Evolutionary conservation across 2,329 filamentous ascomycete genomes (phyloP), one percentile per base, ranked within the genome.

Genomic region (Madurella mycetomatis): DNA sequence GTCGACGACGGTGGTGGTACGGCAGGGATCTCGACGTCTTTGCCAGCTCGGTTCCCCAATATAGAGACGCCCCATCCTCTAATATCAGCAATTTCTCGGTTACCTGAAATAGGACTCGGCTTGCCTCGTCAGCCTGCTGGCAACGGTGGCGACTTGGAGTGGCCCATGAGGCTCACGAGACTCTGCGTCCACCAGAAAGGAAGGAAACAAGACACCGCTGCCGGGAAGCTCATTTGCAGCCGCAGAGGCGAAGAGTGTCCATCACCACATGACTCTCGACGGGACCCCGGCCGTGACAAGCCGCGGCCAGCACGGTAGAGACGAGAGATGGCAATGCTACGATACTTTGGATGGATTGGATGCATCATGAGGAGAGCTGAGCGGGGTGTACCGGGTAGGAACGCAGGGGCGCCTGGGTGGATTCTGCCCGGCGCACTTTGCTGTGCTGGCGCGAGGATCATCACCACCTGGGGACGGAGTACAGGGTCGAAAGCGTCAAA

Each of bases 31-130:
- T 47, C 49, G 41, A 16, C 37, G 32, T 44, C 19, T 32, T 47
- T 31, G 12, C 34, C 39, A 53, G 49, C 51, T 56, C 49, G 50
- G 58, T 55, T 55, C 51, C 11, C 50, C 39, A 54, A 59, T 58
- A 49, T 57, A 53, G 47, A 51, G 44, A 42, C 39, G 30, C 51
- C 39, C 53, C 50, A 51, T 46, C 48, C 39, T 37, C 51, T 53
- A 58, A 59, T 58, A 57, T 60, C 57, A 40, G 50, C 51, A 51
- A 48, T 53, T 37, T 57, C 58, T 61, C 57, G 57, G 53, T 56
- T 63, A 55, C 56, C 57, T 49, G 56, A 60, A 63, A 64, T 59
- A 61, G 60, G 54, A 49, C 49, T 53, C 44, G 52, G 47, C 57
- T 51, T 49, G n/a, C 47, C 49, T 56, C 44, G 44, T 46, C 53